A percentile compares a stretch with the other conserved stretches of the same genome.
These are phyloP conservation scores for Nepenthes mirabilis DNA, from an alignment of 148 eudicot genomes.

Conservation along the genomic window DNA sequence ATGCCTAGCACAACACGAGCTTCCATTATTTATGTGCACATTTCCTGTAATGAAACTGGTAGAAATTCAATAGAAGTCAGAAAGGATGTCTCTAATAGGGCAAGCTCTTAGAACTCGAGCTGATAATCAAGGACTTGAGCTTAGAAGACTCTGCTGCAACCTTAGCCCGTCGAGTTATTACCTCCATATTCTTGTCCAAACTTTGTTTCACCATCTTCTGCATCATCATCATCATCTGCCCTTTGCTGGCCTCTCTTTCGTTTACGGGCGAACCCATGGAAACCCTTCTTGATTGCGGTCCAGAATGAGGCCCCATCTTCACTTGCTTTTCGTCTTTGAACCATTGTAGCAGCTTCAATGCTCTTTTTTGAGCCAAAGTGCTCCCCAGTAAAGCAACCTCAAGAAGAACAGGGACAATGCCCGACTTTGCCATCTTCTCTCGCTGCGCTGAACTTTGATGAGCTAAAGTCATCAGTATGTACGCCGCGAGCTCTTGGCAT, in stretches of 20 bases:
- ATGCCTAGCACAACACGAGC: too few relatives aligned
- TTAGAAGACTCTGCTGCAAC: slow-evolving; percentile 38
- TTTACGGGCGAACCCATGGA: slow-evolving; percentile 31
- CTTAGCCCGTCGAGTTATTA: slow-evolving; percentile 63
- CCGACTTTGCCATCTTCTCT: slow-evolving; percentile 47
- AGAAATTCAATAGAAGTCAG: too few relatives aligned
- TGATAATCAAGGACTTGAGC: slow-evolving; percentile 61
- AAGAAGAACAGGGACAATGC: slow-evolving; percentile 62
- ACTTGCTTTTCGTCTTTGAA: slow-evolving; percentile 56
- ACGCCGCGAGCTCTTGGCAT: slow-evolving; percentile 58
- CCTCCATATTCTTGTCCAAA: slow-evolving; percentile 68
- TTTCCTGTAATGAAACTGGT: too few relatives aligned
- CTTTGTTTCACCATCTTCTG: slow-evolving; percentile 77
- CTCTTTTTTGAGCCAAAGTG: slow-evolving; percentile 74
- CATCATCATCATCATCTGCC: slow-evolving; percentile 71
- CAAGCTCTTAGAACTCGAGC: slow-evolving; percentile 91
- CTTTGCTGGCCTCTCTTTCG: slow-evolving; percentile 31
- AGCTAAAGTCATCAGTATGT: slow-evolving; percentile 72
- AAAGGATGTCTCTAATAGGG: slow-evolving; percentile 26
- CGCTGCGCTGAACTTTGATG: slow-evolving; percentile 56
- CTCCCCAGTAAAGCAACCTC: slow-evolving; percentile 73
- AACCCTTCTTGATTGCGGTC: slow-evolving; percentile 50
- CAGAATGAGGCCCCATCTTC: slow-evolving; percentile 63
- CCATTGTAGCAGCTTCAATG: slow-evolving; percentile 69
- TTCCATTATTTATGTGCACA: too few relatives aligned